Base-by-base conservation (phyloP, 257 asterid genomes). In the Petunia axillaris region DNA sequence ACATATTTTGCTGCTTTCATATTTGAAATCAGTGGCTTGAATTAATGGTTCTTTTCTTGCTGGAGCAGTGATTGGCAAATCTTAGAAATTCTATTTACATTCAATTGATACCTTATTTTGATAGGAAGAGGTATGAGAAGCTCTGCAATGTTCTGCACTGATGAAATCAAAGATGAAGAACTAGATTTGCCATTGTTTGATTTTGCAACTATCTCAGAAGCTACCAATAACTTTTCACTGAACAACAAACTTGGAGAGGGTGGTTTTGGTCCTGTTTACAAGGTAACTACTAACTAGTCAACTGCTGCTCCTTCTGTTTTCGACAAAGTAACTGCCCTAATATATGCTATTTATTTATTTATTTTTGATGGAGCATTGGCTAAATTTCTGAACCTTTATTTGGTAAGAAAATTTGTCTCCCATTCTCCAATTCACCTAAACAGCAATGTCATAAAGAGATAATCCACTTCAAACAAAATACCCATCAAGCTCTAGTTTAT, bases 241-340 rank as follows among this genome's bases (percentile, higher is more conserved):
- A 70, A 13, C 16, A 44, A 44, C 40, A 70, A 70, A 41, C 57
- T 70, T 46, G 71, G 68, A 54, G 68, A 77, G 57, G 80, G 80
- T 38, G 58, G 80, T 14, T 77, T 38, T 58, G 80, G 80, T 37
- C 80, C 71, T 58, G 80, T 58, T 77, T 77, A 58, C 80, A 58
- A 77, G 58, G 80, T 77, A 77, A 67, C 39, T 3, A 67, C 43
- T 25, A 25, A 25, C 25, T 25, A 25, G 38, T n/a, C 1, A 41
- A 6, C 54, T 41, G 8, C 6, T 40, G 11, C 15, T 15, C 50
- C 15, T 67, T 67, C 54, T 41, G 11, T 67, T 41, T 41, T 1
- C 25, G 7, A 53, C 38, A 67, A 41, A 40, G 7, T 15, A 66
- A 15, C 53, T 66, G 14, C 38, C 38, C 10, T 66, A 40, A 16